A percentile compares a stretch with the other conserved stretches of the same genome.
Conservation (phyloP, 2,329 filamentous ascomycete species). For the Scedosporium dehoogii region DNA sequence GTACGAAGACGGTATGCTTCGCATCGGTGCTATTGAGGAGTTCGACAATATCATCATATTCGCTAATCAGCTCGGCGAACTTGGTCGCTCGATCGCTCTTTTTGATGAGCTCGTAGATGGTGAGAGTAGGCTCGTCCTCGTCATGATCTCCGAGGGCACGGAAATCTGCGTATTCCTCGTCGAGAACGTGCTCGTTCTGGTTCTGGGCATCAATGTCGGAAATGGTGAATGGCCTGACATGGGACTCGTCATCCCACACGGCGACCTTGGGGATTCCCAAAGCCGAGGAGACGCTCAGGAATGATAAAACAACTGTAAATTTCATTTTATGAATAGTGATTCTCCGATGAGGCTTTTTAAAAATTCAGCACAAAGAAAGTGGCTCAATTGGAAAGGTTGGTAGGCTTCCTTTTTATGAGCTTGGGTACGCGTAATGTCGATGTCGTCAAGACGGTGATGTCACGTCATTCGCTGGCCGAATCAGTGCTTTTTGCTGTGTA, state of each 20-base stretch:
- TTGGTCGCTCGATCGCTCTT: slow-evolving; percentile 66
- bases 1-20: slow-evolving; percentile 76
- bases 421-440: not conserved
- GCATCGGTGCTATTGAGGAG: slow-evolving; percentile 63
- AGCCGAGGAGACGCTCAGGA: not conserved
- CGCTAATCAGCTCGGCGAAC: slow-evolving; percentile 56
- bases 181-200: not conserved
- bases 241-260: not conserved
- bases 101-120: slow-evolving; percentile 73
- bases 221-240: not conserved
- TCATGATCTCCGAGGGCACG: slow-evolving; percentile 8
- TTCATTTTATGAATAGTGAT: not conserved
- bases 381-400: not conserved
- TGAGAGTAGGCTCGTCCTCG: slow-evolving; percentile 47
- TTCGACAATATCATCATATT: slow-evolving; percentile 61
- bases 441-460: not conserved
- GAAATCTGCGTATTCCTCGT: not conserved
- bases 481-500: not conserved
- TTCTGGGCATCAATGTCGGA: not conserved
- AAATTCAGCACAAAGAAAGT: not conserved
- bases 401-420: not conserved
- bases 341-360: not conserved
- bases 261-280: not conserved
- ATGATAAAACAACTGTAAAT: not conserved
- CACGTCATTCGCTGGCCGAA: not conserved